Evolutionary conservation across 2,329 filamentous ascomycete species (phyloP).

Genomic region (Hirsutella thompsonii): DNA sequence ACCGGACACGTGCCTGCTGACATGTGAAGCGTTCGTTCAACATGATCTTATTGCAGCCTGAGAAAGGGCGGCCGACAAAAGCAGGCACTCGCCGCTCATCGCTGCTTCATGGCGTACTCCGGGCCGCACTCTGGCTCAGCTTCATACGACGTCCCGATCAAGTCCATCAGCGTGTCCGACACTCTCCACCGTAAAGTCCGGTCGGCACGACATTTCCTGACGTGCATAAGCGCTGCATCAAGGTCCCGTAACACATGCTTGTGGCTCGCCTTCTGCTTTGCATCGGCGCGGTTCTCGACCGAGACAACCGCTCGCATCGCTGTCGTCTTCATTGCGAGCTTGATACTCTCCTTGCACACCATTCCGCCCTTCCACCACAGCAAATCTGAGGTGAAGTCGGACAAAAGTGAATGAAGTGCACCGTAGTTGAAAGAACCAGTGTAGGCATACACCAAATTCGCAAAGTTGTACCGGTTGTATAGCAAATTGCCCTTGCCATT

Average conservation of each 20-base stretch:
- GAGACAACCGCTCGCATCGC: conserved; percentile 12
- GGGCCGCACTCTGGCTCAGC: no score
- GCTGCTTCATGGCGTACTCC: no score
- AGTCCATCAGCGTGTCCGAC: conserved; percentile 9
- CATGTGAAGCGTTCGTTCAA: no score
- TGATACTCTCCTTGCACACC: conserved; percentile 23
- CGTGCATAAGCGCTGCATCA: conserved; percentile 13
- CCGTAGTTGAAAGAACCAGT: conserved; percentile 18
- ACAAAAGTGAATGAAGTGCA: conserved; percentile 17
- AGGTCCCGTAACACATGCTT: conserved; percentile 10
- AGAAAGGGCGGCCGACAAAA: no score
- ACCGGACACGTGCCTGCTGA: no score
- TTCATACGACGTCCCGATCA: conserved; percentile 1
- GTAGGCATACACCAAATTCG: conserved; percentile 21
- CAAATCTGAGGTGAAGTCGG: conserved; percentile 15
- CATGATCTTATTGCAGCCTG: no score
- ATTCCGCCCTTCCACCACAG: conserved; percentile 24
- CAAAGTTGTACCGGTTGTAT: conserved; percentile 25
- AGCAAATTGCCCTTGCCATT: conserved; percentile 22
- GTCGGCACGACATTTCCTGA: conserved; percentile 10
- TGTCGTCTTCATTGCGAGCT: conserved; percentile 21
- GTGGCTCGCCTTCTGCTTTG: conserved; percentile 7
- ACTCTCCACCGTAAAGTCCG: conserved; percentile 7
- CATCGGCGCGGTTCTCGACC: background rate
- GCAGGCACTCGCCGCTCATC: no score